Evolutionary conservation across 2,329 filamentous ascomycete genomes (phyloP).

Genomic region (Sclerotinia spermophila): DNA sequence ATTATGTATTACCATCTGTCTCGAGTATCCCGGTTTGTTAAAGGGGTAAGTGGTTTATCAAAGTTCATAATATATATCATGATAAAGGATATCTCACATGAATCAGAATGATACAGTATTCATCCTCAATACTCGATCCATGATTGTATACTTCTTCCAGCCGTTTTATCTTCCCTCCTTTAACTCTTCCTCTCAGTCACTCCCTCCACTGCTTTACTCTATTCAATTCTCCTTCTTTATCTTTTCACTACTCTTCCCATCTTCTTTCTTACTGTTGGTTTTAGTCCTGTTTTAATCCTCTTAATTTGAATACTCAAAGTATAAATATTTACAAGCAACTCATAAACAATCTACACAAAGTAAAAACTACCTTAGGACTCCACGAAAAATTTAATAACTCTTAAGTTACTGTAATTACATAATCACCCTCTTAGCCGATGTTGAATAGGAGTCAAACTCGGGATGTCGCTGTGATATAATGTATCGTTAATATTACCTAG

Average conservation of each 20-base stretch:
- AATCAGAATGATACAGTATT: not conserved
- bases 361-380: not conserved
- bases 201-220: not conserved
- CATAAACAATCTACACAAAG: not conserved
- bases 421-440: not conserved
- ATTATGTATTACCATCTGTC: not conserved
- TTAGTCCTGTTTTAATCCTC: no score
- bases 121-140: not conserved
- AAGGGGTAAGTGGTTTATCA: not conserved
- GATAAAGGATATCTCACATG: not conserved
- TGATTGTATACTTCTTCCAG: not conserved
- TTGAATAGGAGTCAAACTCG: not conserved
- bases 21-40: not conserved
- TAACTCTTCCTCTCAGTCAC: not conserved
- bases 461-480: not conserved
- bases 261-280: not conserved
- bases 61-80: not conserved
- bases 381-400: not conserved
- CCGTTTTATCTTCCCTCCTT: not conserved
- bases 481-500: not conserved
- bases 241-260: not conserved
- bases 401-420: not conserved
- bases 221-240: not conserved
- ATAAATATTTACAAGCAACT: not conserved
- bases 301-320: not conserved